Conservation (phyloP, 148 eudicot genomes). For the Cornus florida region DNA sequence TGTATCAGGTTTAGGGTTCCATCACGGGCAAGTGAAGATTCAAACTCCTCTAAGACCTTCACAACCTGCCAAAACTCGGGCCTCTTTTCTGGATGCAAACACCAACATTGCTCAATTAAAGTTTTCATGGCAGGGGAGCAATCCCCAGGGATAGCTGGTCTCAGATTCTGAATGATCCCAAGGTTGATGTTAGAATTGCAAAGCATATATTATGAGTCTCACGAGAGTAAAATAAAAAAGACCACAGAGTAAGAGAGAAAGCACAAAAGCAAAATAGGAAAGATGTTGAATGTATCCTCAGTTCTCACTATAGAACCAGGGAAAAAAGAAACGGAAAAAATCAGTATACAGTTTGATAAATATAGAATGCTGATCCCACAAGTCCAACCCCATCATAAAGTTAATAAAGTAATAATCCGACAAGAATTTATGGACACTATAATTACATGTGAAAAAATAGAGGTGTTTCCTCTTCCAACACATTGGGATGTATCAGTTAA, state of each 20-base stretch:
- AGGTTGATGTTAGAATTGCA: conserved; percentile 16
- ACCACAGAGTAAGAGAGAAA: not conserved
- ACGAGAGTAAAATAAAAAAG: conserved; percentile 3
- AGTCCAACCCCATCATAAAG: not conserved
- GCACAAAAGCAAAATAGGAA: not conserved
- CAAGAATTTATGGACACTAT: too few relatives aligned
- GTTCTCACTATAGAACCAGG: not conserved
- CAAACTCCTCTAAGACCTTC: conserved; percentile 75
- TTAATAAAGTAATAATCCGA: too few relatives aligned
- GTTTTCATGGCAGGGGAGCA: conserved; percentile 78
- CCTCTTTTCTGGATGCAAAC: conserved; percentile 74
- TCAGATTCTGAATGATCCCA: conserved; percentile 59
- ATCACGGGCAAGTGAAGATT: conserved; percentile 52
- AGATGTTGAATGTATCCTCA: not conserved
- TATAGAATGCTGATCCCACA: not conserved
- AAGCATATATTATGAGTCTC: not conserved
- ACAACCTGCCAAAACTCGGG: conserved; percentile 94
- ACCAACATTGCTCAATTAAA: conserved; percentile 89
- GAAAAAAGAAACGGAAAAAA: not conserved
- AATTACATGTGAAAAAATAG: too few relatives aligned
- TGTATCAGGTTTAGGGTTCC: conserved; percentile 62
- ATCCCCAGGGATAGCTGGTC: conserved; percentile 65
- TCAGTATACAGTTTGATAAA: too few relatives aligned
- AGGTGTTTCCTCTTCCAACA: too few relatives aligned
- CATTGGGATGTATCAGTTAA: too few relatives aligned